Percentiles rank a stretch among this genome's conserved stretches.
Conservation (phyloP, 2,329 filamentous ascomycete species). For the Proliferodiscus dingleyae region DNA sequence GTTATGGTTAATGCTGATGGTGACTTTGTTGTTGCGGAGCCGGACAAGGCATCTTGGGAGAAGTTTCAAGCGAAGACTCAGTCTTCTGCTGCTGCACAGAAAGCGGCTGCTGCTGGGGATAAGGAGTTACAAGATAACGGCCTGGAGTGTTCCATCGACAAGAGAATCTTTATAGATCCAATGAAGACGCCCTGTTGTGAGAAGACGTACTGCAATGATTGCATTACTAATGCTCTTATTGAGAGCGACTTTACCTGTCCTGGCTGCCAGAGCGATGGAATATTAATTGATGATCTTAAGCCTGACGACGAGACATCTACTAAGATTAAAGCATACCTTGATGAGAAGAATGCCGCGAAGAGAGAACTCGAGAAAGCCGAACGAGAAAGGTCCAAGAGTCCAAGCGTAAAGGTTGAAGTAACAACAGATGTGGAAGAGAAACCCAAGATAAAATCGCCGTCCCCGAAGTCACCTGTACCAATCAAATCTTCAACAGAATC, state of each 20-base stretch:
- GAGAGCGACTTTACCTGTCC: constrained; percentile 97
- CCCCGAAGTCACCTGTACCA: constrained; percentile 29
- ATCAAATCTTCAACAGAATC: constrained; percentile 31
- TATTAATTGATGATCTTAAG: constrained; percentile 87
- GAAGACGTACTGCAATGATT: constrained; percentile 98
- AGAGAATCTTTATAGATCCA: constrained; percentile 96
- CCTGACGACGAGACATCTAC: constrained; percentile 72
- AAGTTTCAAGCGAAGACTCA: constrained; percentile 94
- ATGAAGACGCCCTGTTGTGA: constrained; percentile 98
- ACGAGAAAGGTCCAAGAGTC: constrained; percentile 46
- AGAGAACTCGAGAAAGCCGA: constrained; percentile 36
- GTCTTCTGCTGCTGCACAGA: constrained; percentile 75
- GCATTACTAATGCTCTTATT: constrained; percentile 98
- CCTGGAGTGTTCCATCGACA: constrained; percentile 92
- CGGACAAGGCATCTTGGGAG: constrained; percentile 94
- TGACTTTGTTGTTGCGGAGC: constrained; percentile 93
- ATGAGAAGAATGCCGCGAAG: constrained; percentile 45
- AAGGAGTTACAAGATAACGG: constrained; percentile 85
- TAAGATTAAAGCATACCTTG: constrained; percentile 72
- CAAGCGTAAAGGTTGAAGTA: constrained; percentile 31
- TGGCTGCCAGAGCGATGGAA: constrained; percentile 82
- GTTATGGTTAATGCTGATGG: constrained; percentile 98
- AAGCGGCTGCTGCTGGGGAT: constrained; percentile 69
- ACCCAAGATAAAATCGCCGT: constrained; percentile 34
- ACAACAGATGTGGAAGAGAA: constrained; percentile 31